Evolutionary conservation across 2,329 filamentous ascomycete genomes (phyloP), one percentile per base, ranked within the genome.

Genomic region (Bertia moriformis): DNA sequence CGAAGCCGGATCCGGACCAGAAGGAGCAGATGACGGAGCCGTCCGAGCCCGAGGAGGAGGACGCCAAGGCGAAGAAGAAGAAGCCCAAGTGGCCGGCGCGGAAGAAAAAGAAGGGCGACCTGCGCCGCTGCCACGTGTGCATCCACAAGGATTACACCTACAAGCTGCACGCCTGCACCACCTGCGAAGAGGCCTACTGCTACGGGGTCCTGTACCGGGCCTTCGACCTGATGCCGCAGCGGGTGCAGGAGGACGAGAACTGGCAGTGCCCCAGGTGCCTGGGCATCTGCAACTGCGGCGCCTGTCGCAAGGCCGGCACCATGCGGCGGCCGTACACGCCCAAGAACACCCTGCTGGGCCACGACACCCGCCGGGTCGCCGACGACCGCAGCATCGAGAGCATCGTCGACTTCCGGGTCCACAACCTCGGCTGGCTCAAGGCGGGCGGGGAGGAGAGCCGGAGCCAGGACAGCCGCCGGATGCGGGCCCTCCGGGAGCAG

Each of bases 181-280:
- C 65, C 24, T 96, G 91, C 51, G 66, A 70, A 12, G 68, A 83
- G 40, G 75, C 73, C 1, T 98, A 93, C 54, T 96, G 91, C 56
- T 98, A 93, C 52, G 89, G 91, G 14, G 83, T 82, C 14, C 67
- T 98, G 2, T 96, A 88, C 60, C 71, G 91, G 40, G 88, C 85
- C 1, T 94, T 94, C 51, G 89, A 96, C 54, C 73, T 87, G 54
- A 83, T 86, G 71, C 91, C 91, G 0, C 76, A 89, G 49, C 67
- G 75, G 14, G 74, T 89, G 1, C 80, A 94, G 70, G 78, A 93
- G 52, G 70, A 84, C 45, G 73, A 78, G 45, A 66, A 78, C 38
- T 98, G 89, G 89, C 73, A 81, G 50, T 98, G 91, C 46, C 91
- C 91, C 0, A 85, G 80, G 50, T 98, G 91, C 54, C 66, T 73